Base-by-base conservation (phyloP, 2,329 filamentous ascomycete species). In the Cladophialophora psammophila region DNA sequence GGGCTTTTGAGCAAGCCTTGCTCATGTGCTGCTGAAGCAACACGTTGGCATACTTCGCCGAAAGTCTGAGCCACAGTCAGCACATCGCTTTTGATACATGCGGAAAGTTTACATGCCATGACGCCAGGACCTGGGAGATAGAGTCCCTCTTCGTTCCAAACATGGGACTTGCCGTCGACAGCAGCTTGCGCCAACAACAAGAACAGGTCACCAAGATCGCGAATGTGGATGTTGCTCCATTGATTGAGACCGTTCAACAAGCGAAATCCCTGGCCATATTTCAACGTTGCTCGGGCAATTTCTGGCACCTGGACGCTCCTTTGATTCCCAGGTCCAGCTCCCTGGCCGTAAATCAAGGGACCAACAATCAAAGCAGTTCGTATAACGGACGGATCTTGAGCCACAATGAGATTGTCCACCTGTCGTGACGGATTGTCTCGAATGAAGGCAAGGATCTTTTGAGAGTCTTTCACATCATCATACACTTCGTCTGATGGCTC, bases 171-270 rank as follows among this genome's bases (percentile, higher is more conserved):
- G 6, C 69, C 71, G 10, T 72, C 66, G 0, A 69, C 67, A 0
- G 82, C 82, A 1, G 84, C 82, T 48, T 83, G 80, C 8, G 84
- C 80, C 18, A 87, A 79, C 55, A 74, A 74, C 54, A 79, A 74
- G 63, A 83, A 81, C 58, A 86, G 74, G 7, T 74, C 74, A 6
- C 78, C 77, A n/a, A 87, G 75, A 71, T 86, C 84, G 56, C 77
- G 73, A 15, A 87, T 74, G 72, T 87, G 81, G 20, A 86, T 72
- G 64, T 83, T 78, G 74, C 85, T 81, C 85, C 84, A 87, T 70
- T 82, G 78, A 1, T 80, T 79, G 70, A 79, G 76, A 15, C 84
- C 84, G 0, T 77, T 74, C 5, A 79, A 78, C 38, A 84, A 73
- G 56, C 82, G 72, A 7, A 84, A 82, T 2, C 78, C 82, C 66